Conservation (phyloP, 2,329 filamentous ascomycete species). For the Hymenoscyphus occultus region DNA sequence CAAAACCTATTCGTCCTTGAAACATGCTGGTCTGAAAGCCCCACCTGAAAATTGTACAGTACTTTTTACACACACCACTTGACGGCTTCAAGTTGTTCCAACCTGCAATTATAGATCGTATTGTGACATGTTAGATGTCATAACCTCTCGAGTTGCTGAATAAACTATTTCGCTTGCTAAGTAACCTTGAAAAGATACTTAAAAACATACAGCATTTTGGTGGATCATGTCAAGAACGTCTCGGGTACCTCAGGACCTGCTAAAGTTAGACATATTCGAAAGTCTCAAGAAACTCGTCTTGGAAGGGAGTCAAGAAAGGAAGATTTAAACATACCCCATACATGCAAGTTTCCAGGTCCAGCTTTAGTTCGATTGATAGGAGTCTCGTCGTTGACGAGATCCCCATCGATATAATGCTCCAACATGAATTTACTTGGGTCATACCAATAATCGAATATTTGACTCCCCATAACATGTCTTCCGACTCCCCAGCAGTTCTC, state of each 20-base stretch:
- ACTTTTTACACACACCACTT: too few species aligned
- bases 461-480: slow-evolving; percentile 65
- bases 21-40: too few species aligned
- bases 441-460: slow-evolving; percentile 68
- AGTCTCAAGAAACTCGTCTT: neutral
- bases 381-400: slow-evolving; percentile 52
- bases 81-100: too few species aligned
- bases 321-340: slow-evolving; percentile 31
- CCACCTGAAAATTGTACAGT: too few species aligned
- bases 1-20: neutral
- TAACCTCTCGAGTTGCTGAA: neutral
- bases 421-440: slow-evolving; percentile 62
- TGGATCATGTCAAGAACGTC: slow-evolving; percentile 5
- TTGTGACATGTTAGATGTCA: neutral
- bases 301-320: neutral
- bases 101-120: neutral
- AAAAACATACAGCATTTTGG: neutral
- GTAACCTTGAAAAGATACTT: neutral
- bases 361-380: slow-evolving; percentile 22
- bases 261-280: slow-evolving; percentile 13
- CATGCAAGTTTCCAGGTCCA: slow-evolving; percentile 24
- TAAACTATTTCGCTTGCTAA: neutral
- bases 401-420: slow-evolving; percentile 70
- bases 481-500: slow-evolving; percentile 69
- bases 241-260: slow-evolving; percentile 10